A percentile compares a stretch with the other conserved stretches of the same genome.
These are phyloP conservation scores for Begonia masoniana DNA, from an alignment of 306 rosid species.

Conservation along the genomic window DNA sequence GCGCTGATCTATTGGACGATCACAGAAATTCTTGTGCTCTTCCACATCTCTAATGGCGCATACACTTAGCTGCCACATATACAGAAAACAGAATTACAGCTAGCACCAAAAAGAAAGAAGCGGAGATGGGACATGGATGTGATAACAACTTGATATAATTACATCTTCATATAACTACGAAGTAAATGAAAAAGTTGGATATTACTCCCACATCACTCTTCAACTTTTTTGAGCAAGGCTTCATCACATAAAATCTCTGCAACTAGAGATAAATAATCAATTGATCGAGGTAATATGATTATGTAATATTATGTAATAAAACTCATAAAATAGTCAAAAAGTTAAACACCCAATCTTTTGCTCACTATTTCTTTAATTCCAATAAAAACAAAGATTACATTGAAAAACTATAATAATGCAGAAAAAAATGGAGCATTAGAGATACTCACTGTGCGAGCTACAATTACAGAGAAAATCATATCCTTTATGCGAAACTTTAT, in stretches of 20 bases:
- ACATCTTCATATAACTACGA: too few relatives aligned
- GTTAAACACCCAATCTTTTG: background rate
- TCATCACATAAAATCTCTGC: slow-evolving; percentile 82
- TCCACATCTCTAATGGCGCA: slow-evolving; percentile 88
- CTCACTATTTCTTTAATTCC: background rate
- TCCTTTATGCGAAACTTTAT: too few relatives aligned
- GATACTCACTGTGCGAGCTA: too few relatives aligned
- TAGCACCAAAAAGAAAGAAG: too few relatives aligned
- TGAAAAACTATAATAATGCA: background rate
- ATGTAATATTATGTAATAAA: too few relatives aligned
- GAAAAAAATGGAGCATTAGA: background rate
- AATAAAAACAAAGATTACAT: background rate
- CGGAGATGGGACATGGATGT: too few relatives aligned
- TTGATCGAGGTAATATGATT: too few relatives aligned
- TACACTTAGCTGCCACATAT: slow-evolving; percentile 46
- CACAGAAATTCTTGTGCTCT: slow-evolving; percentile 94
- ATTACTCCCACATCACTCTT: slow-evolving; percentile 88
- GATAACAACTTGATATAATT: too few relatives aligned
- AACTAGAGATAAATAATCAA: slow-evolving; percentile 4
- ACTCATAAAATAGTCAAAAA: too few relatives aligned
- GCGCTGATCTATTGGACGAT: slow-evolving; percentile 76
- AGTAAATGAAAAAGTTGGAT: too few relatives aligned
- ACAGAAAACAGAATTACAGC: slow-evolving; percentile 3
- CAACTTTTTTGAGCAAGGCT: slow-evolving; percentile 93
- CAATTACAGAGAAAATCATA: too few relatives aligned